Percentiles rank a stretch among this genome's conserved stretches.
phyloP scores from a whole-genome alignment of 768 basidiomycete species.

The Podaxis sp. region DNA sequence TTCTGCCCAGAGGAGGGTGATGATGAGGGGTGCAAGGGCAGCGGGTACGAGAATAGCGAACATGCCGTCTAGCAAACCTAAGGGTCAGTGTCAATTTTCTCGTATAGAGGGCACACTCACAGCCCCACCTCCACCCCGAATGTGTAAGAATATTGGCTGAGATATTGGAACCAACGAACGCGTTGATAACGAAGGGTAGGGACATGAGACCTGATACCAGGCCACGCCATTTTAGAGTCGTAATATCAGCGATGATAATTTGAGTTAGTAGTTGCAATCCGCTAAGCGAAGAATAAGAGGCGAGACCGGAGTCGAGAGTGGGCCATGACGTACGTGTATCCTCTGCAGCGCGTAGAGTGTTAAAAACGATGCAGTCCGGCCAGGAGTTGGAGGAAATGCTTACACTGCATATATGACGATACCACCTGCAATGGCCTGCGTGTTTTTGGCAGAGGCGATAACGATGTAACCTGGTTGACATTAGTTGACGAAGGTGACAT shows the following conservation, averaged over 20 bases:
- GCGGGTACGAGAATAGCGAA: conserved; percentile 57
- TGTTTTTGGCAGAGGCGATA: conserved; percentile 49
- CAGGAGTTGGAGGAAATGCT: conserved; percentile 18
- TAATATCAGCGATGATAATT: conserved; percentile 64
- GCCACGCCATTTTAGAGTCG: conserved; percentile 57
- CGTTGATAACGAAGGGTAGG: conserved; percentile 51
- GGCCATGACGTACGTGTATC: conserved; percentile 50
- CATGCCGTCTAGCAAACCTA: conserved; percentile 43
- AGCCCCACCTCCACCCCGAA: conserved; percentile 70
- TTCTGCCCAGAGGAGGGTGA: conserved; percentile 57
- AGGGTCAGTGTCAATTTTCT: not conserved
- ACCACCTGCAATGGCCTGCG: conserved; percentile 49
- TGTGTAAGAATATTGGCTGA: conserved; percentile 40
- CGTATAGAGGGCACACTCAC: conserved; percentile 34
- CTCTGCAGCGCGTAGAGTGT: conserved; percentile 35
- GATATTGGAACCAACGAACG: conserved; percentile 64
- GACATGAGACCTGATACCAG: conserved; percentile 39
- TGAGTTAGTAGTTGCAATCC: conserved; percentile 65
- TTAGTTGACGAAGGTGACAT: not conserved
- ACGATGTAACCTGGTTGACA: conserved; percentile 43
- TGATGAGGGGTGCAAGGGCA: conserved; percentile 50
- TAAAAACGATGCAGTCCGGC: not conserved
- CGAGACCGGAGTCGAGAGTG: not conserved
- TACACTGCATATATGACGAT: conserved; percentile 60
- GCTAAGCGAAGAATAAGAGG: conserved; percentile 22